Conservation (phyloP, 148 eudicot genomes). For the Diospyros lotus region DNA sequence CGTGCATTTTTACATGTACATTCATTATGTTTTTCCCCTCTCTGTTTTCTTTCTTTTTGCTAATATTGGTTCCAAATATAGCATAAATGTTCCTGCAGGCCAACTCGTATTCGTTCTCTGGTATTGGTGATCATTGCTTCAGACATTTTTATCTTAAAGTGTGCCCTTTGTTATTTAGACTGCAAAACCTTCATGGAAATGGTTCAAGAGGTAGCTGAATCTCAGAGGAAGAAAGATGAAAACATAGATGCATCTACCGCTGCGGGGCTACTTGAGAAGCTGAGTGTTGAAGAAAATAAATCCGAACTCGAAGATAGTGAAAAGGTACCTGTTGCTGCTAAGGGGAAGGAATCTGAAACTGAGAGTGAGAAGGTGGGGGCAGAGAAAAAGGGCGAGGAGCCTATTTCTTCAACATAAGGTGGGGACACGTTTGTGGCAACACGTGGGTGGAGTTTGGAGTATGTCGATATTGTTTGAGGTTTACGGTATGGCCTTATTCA, state of each 20-base stretch:
- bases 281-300: conserved; percentile 54
- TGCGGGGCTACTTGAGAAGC: conserved; percentile 62
- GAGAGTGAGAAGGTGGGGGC: conserved; percentile 23
- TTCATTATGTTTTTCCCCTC: no score
- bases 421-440: not conserved
- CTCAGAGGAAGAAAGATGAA: conserved; percentile 53
- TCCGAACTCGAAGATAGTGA: conserved; percentile 33
- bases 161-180: conserved; percentile 33
- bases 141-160: not conserved
- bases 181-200: conserved; percentile 70
- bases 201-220: conserved; percentile 73
- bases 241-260: conserved; percentile 53
- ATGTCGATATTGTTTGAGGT: conserved; percentile 9
- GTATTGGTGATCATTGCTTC: not conserved
- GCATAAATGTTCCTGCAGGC: not conserved
- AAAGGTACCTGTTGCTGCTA: conserved; percentile 23
- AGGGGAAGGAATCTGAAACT: conserved; percentile 25
- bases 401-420: conserved; percentile 29
- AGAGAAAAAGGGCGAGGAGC: conserved; percentile 34
- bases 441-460: not conserved
- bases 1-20: no score
- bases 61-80: no score
- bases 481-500: conserved; percentile 2
- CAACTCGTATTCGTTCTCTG: not conserved
- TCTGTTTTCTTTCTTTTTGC: no score